Conservation (phyloP, 2,329 filamentous ascomycete genomes). For the Epichloe uncinata region DNA sequence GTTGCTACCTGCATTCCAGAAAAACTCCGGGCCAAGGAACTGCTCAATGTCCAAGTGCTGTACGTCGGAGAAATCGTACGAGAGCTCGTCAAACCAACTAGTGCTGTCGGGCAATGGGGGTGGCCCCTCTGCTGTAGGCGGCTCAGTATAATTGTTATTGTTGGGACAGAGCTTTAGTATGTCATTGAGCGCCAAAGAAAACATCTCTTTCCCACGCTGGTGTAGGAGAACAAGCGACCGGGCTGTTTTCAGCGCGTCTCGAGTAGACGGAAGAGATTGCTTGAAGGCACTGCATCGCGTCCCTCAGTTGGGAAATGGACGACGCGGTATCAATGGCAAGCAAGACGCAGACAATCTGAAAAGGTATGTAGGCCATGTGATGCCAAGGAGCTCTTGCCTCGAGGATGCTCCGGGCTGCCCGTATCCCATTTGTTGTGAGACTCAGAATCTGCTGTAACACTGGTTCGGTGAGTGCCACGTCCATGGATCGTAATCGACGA, state of each 20-base stretch:
- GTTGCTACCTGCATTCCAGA: constrained; percentile 1
- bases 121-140: neutral
- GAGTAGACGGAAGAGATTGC: constrained; percentile 28
- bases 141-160: constrained; percentile 11
- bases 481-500: constrained; percentile 37
- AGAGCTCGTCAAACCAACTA: constrained; percentile 26
- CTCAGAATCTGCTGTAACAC: constrained; percentile 33
- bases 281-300: constrained; percentile 35
- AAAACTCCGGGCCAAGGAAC: constrained; percentile 14
- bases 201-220: constrained; percentile 35
- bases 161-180: constrained; percentile 23
- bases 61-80: constrained; percentile 29
- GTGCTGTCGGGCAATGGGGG: constrained; percentile 5
- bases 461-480: constrained; percentile 27
- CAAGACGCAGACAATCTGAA: constrained; percentile 42
- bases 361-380: constrained; percentile 45
- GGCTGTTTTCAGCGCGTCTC: constrained; percentile 40
- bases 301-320: constrained; percentile 31
- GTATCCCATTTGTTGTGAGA: constrained; percentile 30
- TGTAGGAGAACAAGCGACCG: constrained; percentile 39
- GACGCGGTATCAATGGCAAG: constrained; percentile 40
- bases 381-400: constrained; percentile 38
- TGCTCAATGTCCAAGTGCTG: constrained; percentile 31
- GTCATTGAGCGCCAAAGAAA: constrained; percentile 22
- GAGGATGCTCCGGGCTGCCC: constrained; percentile 32